These are phyloP conservation scores for Citropsis articulata DNA, from an alignment of 345 rosid species.

Conservation along the genomic window DNA sequence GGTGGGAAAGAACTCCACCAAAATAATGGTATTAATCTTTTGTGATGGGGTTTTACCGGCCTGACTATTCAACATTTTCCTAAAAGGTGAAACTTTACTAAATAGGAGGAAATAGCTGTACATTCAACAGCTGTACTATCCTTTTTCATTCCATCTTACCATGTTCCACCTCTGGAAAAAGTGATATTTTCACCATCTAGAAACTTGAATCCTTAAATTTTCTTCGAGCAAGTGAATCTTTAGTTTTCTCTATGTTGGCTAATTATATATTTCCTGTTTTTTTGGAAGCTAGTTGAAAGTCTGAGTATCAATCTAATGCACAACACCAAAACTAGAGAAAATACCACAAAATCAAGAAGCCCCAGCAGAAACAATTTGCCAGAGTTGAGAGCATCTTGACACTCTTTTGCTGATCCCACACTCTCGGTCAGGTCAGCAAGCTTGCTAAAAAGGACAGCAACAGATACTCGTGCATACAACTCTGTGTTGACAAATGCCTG, in stretches of 20 bases:
- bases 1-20: not conserved
- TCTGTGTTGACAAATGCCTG: constrained; percentile 91
- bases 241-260: not conserved
- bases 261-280: not conserved
- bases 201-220: not conserved
- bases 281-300: not conserved
- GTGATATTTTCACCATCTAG: not conserved
- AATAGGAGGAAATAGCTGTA: not conserved
- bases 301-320: not conserved
- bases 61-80: not conserved
- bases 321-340: not conserved
- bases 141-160: not conserved
- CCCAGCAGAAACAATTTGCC: constrained; percentile 79
- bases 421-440: constrained; percentile 55
- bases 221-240: not conserved
- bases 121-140: not conserved
- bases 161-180: not conserved
- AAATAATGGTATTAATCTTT: not conserved
- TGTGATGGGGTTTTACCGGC: not conserved
- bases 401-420: constrained; percentile 44
- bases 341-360: constrained; percentile 89
- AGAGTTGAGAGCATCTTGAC: constrained; percentile 56
- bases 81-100: not conserved
- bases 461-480: constrained; percentile 91
- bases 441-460: constrained; percentile 72